Conservation (phyloP, 768 basidiomycete genomes). For the Termitomyces sp. region DNA sequence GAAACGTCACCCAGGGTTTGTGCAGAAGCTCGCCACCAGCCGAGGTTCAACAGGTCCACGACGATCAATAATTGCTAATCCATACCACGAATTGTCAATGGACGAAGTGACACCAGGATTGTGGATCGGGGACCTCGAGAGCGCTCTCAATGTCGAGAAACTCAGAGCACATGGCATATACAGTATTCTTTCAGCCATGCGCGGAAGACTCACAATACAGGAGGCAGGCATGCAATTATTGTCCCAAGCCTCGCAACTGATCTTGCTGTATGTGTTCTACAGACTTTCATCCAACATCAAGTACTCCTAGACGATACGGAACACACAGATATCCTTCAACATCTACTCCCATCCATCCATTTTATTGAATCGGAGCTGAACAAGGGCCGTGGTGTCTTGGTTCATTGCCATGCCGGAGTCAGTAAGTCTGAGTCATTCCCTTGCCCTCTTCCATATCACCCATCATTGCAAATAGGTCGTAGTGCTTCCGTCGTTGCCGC, state of each 20-base stretch:
- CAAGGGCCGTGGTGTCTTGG: slow-evolving; percentile 73
- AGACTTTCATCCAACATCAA: slow-evolving; percentile 82
- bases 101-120: slow-evolving; percentile 76
- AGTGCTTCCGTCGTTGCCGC: slow-evolving; percentile 85
- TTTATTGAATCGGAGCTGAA: slow-evolving; percentile 80
- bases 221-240: slow-evolving; percentile 42
- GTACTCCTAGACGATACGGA: slow-evolving; percentile 75
- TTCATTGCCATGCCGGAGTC: slow-evolving; percentile 89
- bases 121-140: slow-evolving; percentile 81
- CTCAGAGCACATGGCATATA: slow-evolving; percentile 72
- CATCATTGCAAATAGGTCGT: slow-evolving; percentile 46
- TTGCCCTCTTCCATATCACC: neutral
- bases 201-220: slow-evolving; percentile 60
- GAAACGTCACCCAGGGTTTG: no score
- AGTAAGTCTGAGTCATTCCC: slow-evolving; percentile 45
- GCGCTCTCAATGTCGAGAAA: slow-evolving; percentile 57
- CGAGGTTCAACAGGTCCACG: neutral
- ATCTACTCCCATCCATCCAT: slow-evolving; percentile 74
- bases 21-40: neutral
- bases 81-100: slow-evolving; percentile 38
- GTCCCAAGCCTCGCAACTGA: neutral
- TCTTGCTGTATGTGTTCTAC: neutral
- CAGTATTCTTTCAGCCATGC: slow-evolving; percentile 71
- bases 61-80: neutral
- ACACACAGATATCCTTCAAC: slow-evolving; percentile 74